Evolutionary conservation across 192 early-diverging fungal species (phyloP), one percentile per base, ranked within the genome.

Genomic region (Piromyces sp.): DNA sequence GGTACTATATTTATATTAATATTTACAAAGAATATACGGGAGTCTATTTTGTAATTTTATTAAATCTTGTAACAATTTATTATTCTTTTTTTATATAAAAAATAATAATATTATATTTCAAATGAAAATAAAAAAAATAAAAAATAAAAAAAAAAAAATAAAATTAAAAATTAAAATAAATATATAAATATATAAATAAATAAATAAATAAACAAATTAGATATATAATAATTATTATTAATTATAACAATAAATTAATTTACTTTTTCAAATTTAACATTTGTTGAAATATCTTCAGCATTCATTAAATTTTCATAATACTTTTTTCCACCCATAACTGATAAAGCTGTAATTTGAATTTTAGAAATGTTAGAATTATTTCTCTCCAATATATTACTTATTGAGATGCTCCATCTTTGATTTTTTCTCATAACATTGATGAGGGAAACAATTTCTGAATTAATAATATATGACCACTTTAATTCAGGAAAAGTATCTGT

Each of bases 371-470:
- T 91, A 33, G 91, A 83, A 37, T 87, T 84, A 79, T 88, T 88
- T 89, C 90, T 90, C 79, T 86, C 84, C 16, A 89, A 80, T n/a
- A 89, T 86, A 83, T 85, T 88, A 22, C 90, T 88, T 40, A 88
- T 88, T 83, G 89, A 88, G 13, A 89, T 89, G 36, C 89, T 87
- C 94, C 94, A 96, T 36, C 93, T 90, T 79, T 93, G 91, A 86
- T 94, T 95, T 84, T 92, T 93, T 29, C 93, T 87, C 94, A 96
- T 94, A 36, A 92, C 92, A 82, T 87, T 91, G 19, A 91, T 92
- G 30, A 95, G 93, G 80, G 85, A 87, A 79, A 92, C 89, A 80
- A 95, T 93, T 85, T 95, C 94, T 26, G 91, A 86, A 84, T 94
- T 90, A 29, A 95, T 84, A 51, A 95, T 83, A 84, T 93, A 89